phyloP scores from a whole-genome alignment of 2,329 filamentous ascomycete species.

The Monilinia laxa region DNA sequence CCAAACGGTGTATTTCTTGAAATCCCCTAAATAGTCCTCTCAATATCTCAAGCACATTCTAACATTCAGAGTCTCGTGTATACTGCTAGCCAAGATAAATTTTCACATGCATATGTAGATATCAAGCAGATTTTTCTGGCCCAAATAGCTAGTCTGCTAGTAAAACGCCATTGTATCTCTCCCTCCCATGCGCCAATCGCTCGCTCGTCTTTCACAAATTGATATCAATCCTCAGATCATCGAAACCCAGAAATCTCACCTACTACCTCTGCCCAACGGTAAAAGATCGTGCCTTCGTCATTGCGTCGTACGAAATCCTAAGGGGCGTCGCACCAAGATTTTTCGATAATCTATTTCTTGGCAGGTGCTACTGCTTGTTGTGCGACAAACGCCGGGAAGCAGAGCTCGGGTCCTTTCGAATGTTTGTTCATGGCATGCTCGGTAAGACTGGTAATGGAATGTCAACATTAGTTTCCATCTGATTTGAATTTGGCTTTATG shows the following conservation, averaged over 20 bases:
- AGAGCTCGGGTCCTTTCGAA: constrained; percentile 67
- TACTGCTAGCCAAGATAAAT: neutral
- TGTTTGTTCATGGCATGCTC: constrained; percentile 77
- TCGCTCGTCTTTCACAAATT: constrained; percentile 22
- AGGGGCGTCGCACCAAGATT: constrained; percentile 7
- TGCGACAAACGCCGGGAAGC: constrained; percentile 55
- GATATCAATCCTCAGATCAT: constrained; percentile 15
- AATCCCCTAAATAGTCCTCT: neutral
- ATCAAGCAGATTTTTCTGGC: constrained; percentile 15
- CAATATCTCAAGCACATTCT: neutral
- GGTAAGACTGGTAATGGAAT: constrained; percentile 50
- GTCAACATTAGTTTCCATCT: constrained; percentile 1
- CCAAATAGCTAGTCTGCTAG: constrained; percentile 20
- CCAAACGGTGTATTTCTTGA: neutral
- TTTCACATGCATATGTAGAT: constrained; percentile 1
- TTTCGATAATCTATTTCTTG: constrained; percentile 21
- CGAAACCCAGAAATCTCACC: constrained; percentile 12
- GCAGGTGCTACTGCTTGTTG: constrained; percentile 11
- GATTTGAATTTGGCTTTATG: neutral
- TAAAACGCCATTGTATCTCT: constrained; percentile 27
- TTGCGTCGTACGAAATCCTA: constrained; percentile 12
- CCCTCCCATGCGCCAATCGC: constrained; percentile 35
- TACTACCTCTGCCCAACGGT: constrained; percentile 19
- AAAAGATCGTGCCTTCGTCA: constrained; percentile 19
- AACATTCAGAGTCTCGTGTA: neutral